Conservation (phyloP, 2,329 filamentous ascomycete genomes). For the Daldinia sp. region DNA sequence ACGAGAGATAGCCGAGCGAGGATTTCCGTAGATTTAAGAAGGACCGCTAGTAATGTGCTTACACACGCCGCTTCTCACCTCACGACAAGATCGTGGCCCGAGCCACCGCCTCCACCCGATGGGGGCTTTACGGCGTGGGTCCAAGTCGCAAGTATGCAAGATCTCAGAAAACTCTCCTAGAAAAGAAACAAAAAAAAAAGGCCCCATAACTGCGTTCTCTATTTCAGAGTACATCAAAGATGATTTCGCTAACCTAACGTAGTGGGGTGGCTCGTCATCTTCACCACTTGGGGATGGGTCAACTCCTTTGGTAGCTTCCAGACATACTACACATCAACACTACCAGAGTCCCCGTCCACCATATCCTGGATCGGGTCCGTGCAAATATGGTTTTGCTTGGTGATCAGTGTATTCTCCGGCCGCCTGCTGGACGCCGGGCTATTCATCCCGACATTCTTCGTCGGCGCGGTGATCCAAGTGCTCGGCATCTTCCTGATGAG, state of each 20-base stretch:
- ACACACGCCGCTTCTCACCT: slow-evolving; percentile 48
- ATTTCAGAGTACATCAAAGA: neutral
- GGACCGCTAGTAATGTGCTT: slow-evolving; percentile 49
- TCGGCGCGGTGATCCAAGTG: slow-evolving; percentile 56
- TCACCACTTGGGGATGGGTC: slow-evolving; percentile 61
- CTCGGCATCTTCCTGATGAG: slow-evolving; percentile 61
- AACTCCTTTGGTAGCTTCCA: slow-evolving; percentile 62
- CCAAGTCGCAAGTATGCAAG: slow-evolving; percentile 40
- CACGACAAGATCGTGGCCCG: slow-evolving; percentile 48
- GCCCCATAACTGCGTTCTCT: neutral
- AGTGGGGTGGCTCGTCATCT: slow-evolving; percentile 56
- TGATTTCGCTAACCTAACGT: slow-evolving; percentile 22
- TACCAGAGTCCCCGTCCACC: slow-evolving; percentile 52
- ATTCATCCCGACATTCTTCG: slow-evolving; percentile 55
- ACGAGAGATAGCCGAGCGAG: slow-evolving; percentile 28
- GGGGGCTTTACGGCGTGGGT: slow-evolving; percentile 48
- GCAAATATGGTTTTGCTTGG: slow-evolving; percentile 58
- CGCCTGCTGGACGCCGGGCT: slow-evolving; percentile 60
- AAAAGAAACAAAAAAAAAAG: too few species aligned
- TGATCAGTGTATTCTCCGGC: slow-evolving; percentile 57
- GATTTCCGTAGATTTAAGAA: slow-evolving; percentile 43
- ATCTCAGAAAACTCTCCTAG: neutral
- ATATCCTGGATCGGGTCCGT: slow-evolving; percentile 62
- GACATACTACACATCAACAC: slow-evolving; percentile 57
- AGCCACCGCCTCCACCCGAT: slow-evolving; percentile 51